Evolutionary conservation across 345 rosid genomes (phyloP), one percentile per base, ranked within the genome.

Genomic region (Cardamine occulta): DNA sequence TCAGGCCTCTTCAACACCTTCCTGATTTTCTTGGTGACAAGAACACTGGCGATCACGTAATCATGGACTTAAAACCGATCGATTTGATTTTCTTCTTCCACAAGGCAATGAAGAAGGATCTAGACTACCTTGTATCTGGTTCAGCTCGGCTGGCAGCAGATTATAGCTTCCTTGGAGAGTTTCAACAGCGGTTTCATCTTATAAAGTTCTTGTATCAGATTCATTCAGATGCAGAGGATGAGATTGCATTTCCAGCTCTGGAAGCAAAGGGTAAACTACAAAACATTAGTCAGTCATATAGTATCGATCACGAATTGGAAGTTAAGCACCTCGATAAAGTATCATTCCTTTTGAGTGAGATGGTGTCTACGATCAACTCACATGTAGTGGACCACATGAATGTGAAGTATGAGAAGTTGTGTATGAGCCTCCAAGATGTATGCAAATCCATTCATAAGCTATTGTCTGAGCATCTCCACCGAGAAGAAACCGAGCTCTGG

Each of bases 401-500:
- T 58, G 61, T 64, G 72, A 82, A 66, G 72, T 78, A 75, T 70
- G 80, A 63, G 23, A 77, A 62, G 54, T 69, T 90, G 55, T 87
- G 89, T 73, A 63, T 73, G 78, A 79, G 78, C 72, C 96, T 92
- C 75, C 90, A 84, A 55, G 84, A 81, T 14, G 76, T 66, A 74
- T 89, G 91, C 82, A 81, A 81, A 75, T 85, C 88, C 18, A 81
- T 86, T 82, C 88, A 90, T 10, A 86, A 79, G 78, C 67, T 89
- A 74, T 42, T 93, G 34, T 85, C 84, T 47, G 96, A 88, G 64
- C 98, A 89, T 80, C 73, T 86, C 63, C 82, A 72, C 35, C 86
- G 82, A 2, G 96, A 93, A 84, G 96, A 90, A 80, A 80, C 80
- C 44, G 89, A 90, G 76, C 87, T 93, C n/a, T 88, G 93, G 96